Base-by-base conservation (phyloP, 331 rosid species). In the Malus hybrid region DNA sequence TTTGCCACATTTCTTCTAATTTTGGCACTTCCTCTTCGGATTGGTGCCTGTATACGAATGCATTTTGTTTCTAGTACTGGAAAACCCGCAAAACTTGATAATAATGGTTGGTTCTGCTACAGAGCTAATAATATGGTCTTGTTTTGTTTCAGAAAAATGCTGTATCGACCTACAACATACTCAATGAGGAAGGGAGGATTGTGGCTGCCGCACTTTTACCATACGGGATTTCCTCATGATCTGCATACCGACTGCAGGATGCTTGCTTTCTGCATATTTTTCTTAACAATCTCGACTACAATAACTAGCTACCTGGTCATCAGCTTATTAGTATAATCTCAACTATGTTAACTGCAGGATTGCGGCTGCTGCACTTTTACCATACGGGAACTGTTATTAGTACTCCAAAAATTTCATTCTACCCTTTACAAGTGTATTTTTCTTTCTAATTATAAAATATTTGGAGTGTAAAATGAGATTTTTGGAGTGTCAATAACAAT, bases 181-280 rank as follows among this genome's bases (percentile, higher is more conserved):
- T 93, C 85, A 93, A 90, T 44, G 98, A 94, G 84, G 98, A 91
- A 84, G 96, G 98, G 76, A 87, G 98, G 67, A 81, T 91, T 28
- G 97, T 91, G 67, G 97, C 97, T 78, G 97, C 96, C 57, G 98
- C 96, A 0, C 82, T 93, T 80, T 83, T 91, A 63, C 98, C 97
- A 70, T 89, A 83, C 14, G 96, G 96, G 78, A 90, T 86, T 76
- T 82, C 93, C 82, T 87, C 98, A 63, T 93, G 84, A 89, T 71
- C 75, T 81, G 12, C 53, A 46, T 68, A 73, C 50, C 16, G n/a
- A 3, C 36, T 46, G 74, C 29, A n/a, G 52, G 76, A 56, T 39
- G 53, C 53, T n/a, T 42, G 52, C 63, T 24, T 6, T 29, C 48
- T 58, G 62, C 26, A 36, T 16, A 15, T 8, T 63, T 63, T 32